Percentiles rank a stretch among this genome's conserved stretches.
Evolutionary conservation across 75 land plant species (phyloP).

Genomic region (Selaginella moellendorffii): DNA sequence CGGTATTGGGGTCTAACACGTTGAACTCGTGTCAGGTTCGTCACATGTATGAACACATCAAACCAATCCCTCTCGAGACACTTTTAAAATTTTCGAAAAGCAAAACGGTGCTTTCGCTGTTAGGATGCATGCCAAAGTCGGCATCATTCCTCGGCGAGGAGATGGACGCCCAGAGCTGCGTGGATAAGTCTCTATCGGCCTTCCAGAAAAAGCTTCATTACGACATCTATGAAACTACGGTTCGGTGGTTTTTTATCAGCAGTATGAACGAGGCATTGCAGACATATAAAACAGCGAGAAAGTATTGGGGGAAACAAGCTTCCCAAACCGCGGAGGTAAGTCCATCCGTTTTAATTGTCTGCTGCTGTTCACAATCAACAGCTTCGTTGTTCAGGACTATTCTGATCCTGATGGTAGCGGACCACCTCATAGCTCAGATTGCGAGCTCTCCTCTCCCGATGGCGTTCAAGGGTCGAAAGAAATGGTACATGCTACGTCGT

Average conservation of each 20-base stretch:
- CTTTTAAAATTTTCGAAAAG: not conserved
- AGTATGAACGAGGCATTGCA: not conserved
- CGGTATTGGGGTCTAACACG: not conserved
- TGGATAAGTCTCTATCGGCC: not conserved
- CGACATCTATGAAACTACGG: not conserved
- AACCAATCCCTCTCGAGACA: not conserved
- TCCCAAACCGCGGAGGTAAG: not conserved
- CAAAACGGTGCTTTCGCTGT: not conserved
- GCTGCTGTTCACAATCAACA: not conserved
- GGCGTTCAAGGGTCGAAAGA: not conserved
- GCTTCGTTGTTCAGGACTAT: not conserved
- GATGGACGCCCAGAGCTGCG: not conserved
- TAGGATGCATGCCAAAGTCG: not conserved
- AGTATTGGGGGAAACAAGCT: not conserved
- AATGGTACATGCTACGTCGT: not conserved
- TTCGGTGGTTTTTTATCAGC: not conserved
- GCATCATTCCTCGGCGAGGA: not conserved
- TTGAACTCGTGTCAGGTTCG: not conserved
- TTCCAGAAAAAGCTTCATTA: not conserved
- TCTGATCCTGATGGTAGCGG: not conserved
- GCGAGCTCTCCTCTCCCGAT: not conserved
- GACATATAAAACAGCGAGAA: not conserved
- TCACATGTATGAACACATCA: not conserved
- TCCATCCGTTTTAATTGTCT: not conserved
- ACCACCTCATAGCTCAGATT: not conserved